A percentile compares a stretch with the other conserved stretches of the same genome.
Conservation (phyloP, 164 flowering plant genomes). For the grape (Vitis vinifera) region ASM3070453v1 NC_081816.1:4661001-4661500, state of each 20-base stretch:
- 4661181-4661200: conserved; percentile 96
- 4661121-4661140: conserved; percentile 97
- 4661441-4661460: conserved; percentile 31
- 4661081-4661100: conserved; percentile 96
- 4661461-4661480: conserved; percentile 63
- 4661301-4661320: conserved; percentile 96
- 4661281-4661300: conserved; percentile 98
- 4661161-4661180: conserved; percentile 97
- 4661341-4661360: conserved; percentile 95
- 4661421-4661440: no score
- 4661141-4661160: conserved; percentile 98
- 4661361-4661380: conserved; percentile 29
- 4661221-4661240: conserved; percentile 90
- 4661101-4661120: conserved; percentile 90
- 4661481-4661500: conserved; percentile 75
- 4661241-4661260: conserved; percentile 98
- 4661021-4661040: no score
- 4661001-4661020: no score
- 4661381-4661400: no score
- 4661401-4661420: no score
- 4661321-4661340: conserved; percentile 99
- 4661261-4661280: conserved; percentile 99
- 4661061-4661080: conserved; percentile 91
- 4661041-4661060: conserved; percentile 38
- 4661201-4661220: conserved; percentile 99